Base-by-base conservation (phyloP, 306 rosid genomes). In the Cicer cuneatum region DNA sequence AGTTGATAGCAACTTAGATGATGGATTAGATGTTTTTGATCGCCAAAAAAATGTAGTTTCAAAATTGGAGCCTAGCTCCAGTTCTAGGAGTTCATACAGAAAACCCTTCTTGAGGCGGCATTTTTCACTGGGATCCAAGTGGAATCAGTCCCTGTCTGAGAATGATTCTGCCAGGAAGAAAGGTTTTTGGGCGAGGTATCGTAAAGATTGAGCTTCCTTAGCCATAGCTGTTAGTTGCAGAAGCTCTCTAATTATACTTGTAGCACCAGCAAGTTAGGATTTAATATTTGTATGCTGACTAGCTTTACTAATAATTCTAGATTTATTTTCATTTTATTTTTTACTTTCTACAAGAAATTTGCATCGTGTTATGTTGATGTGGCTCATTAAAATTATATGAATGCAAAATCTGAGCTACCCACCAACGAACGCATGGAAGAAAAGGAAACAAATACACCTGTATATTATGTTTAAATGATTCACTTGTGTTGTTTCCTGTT, bases 31-130 rank as follows among this genome's bases (percentile, higher is more conserved):
- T 74, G 89, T 72, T 72, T 87, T 72, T 45, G 83, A 83, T 78
- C 79, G 48, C 45, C 86, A 76, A 64, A 82, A 82, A 65, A 66
- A 74, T 21, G 38, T 35, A 67, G 69, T 38, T 79, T 76, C 81
- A 46, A 85, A 82, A 67, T 81, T 85, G 83, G 93, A 86, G 74
- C 75, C 93, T 37, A 86, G 90, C 78, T 89, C 89, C 67, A 89
- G 93, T 76, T 10, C 85, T 33, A 89, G 85, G 80, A 74, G 82
- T 49, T 80, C 89, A 10, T 69, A 75, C 56, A 81, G 90, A 54
- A 89, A 85, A 75, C 93, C 93, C 46, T 86, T 89, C 75, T 81
- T 85, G 76, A 86, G 76, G 83, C 77, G 88, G 19, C 93, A 83
- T 69, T 85, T 89, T 66, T 85, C 89, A 1, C 72, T 89, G 40